Base-by-base conservation (phyloP, 306 rosid species). In the Medicago lupulina region DNA sequence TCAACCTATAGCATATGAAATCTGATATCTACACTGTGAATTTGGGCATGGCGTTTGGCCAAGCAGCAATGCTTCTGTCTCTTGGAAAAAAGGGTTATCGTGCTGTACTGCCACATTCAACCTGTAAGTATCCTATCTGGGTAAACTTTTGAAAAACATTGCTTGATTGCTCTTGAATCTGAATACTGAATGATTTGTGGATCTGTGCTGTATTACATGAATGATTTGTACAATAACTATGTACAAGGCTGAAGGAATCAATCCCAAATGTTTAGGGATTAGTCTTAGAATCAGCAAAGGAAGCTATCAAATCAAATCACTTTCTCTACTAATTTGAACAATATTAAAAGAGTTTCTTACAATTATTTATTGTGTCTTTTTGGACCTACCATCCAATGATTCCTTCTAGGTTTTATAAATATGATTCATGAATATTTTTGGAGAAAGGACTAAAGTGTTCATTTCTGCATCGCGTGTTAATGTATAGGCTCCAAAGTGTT, bases 51-150 rank as follows among this genome's bases (percentile, higher is more conserved):
- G 99, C 99, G 23, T 89, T 16, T 76, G 98, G 99, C 74, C 99
- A 96, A 89, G 97, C 98, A 69, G 99, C 98, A 41, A 81, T 96
- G 97, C 89, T 96, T 80, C 85, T 96, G 57, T 73, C 99, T 1
- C 82, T 89, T 69, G 99, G 98, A 75, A 18, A 89, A 77, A 96
- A 86, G 92, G 99, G 99, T 70, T 77, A 43, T 76, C 99, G 98
- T 68, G 92, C 91, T 62, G 84, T 89, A 39, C 92, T 88, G 81
- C 97, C 98, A 75, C 83, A 89, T 81, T 80, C 92, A 79, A 83
- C 88, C 49, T 84, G 99, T 92, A 90, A 2, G 93, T 40, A 71
- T 70, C 80, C 71, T 70, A 44, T 76, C 77, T 79, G 67, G 67
- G 74, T 61, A 49, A 76, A 58, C 19, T 40, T 38, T 74, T 36